Percentiles rank a stretch among this genome's conserved stretches.
Conservation (phyloP, 257 asterid genomes). For the Fraxinus quadrangulata region DNA sequence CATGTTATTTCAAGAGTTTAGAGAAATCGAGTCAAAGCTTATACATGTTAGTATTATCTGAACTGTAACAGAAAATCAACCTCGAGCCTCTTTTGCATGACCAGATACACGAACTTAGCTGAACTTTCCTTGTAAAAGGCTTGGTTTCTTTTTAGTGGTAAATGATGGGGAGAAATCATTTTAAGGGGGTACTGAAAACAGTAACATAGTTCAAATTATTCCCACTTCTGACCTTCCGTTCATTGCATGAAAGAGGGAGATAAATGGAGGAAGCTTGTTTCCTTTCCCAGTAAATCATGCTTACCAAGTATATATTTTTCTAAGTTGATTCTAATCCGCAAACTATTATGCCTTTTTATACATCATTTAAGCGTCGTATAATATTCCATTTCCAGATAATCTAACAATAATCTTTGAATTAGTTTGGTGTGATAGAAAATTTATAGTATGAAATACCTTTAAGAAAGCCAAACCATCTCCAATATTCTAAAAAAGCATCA, state of each 20-base stretch:
- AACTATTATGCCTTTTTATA: not conserved
- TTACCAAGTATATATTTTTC: not conserved
- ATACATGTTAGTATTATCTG: not conserved
- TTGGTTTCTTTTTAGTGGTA: not conserved
- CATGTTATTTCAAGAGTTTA: not conserved
- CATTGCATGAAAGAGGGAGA: not conserved
- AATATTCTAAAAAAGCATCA: not conserved
- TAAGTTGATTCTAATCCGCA: not conserved
- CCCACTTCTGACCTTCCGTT: not conserved
- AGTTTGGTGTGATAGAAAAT: not conserved
- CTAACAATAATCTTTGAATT: not conserved
- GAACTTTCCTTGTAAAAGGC: not conserved
- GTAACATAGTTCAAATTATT: not conserved
- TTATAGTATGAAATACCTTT: not conserved
- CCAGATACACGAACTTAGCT: not conserved
- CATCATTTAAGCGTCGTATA: not conserved
- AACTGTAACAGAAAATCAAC: not conserved
- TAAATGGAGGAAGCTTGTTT: not conserved
- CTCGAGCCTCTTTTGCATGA: not conserved
- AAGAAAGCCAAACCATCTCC: not conserved
- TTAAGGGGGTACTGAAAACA: not conserved
- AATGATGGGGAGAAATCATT: not conserved
- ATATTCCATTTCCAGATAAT: not conserved
- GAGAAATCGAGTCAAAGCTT: not conserved
- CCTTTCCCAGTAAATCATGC: not conserved